A percentile compares a stretch with the other conserved stretches of the same genome.
Conservation (phyloP, 2,329 filamentous ascomycete species). For the Xylaria sp. region DNA sequence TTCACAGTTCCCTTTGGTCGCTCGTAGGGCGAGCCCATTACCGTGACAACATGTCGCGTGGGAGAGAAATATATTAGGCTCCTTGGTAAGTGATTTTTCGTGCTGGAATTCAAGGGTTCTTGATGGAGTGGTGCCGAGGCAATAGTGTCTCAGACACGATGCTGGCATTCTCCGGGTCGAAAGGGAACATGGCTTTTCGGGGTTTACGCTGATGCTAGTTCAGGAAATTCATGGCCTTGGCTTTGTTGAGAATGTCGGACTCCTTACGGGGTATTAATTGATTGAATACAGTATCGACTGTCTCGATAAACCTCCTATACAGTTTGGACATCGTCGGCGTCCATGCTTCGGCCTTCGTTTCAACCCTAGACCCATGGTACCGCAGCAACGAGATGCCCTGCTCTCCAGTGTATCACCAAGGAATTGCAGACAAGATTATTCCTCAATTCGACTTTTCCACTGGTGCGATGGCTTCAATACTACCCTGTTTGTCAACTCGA, state of each 20-base stretch:
- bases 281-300: not conserved
- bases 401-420: too few relatives aligned
- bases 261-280: not conserved
- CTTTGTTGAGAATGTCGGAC: not conserved
- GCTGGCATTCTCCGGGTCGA: constrained; percentile 12
- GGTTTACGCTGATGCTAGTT: not conserved
- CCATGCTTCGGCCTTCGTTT: too few relatives aligned
- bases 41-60: not conserved
- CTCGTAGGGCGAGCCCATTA: too few relatives aligned
- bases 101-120: constrained; percentile 17
- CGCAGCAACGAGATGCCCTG: too few relatives aligned
- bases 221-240: not conserved
- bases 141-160: constrained; percentile 27
- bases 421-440: too few relatives aligned
- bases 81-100: not conserved
- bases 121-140: constrained; percentile 14
- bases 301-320: not conserved
- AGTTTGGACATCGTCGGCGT: not conserved
- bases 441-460: too few relatives aligned
- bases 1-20: not conserved
- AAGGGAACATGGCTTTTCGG: constrained; percentile 1
- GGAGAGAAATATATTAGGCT: not conserved
- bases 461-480: too few relatives aligned
- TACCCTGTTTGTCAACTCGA: too few relatives aligned
- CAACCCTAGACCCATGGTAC: not conserved